These are phyloP conservation scores for Rhodamnia argentea DNA, from an alignment of 345 rosid genomes.

Conservation along the genomic window DNA sequence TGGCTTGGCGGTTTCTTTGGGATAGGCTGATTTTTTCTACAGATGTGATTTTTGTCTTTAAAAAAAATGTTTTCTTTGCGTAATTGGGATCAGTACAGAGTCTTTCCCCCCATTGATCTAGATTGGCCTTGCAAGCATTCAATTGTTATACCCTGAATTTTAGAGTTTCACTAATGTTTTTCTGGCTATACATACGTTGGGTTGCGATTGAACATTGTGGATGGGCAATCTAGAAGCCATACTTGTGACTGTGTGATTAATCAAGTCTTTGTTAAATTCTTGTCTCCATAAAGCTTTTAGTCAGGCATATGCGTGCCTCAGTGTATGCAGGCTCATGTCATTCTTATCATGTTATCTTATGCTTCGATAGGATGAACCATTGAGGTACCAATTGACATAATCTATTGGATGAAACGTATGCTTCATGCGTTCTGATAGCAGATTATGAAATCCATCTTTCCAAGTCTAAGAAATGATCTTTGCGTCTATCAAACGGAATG, in stretches of 20 bases:
- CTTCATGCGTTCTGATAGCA: neutral
- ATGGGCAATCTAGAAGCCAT: neutral
- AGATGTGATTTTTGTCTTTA: neutral
- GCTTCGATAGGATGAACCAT: neutral
- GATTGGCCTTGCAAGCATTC: neutral
- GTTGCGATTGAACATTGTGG: neutral
- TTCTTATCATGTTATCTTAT: neutral
- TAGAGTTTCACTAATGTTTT: neutral
- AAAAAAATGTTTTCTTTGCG: neutral
- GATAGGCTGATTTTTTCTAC: neutral
- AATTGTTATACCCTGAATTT: neutral
- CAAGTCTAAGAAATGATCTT: neutral
- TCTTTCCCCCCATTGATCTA: neutral
- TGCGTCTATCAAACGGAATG: neutral
- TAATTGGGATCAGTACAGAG: neutral
- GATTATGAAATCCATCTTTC: neutral
- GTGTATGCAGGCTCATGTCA: neutral
- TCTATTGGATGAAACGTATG: neutral
- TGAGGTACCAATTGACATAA: neutral
- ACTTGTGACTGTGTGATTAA: neutral
- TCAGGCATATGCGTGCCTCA: neutral
- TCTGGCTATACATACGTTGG: neutral
- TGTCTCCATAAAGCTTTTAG: neutral
- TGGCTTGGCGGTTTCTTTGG: neutral
- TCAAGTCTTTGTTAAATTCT: neutral